Conservation (phyloP, 1,284 basidiomycete species). For the Pterulicium gracile region DNA sequence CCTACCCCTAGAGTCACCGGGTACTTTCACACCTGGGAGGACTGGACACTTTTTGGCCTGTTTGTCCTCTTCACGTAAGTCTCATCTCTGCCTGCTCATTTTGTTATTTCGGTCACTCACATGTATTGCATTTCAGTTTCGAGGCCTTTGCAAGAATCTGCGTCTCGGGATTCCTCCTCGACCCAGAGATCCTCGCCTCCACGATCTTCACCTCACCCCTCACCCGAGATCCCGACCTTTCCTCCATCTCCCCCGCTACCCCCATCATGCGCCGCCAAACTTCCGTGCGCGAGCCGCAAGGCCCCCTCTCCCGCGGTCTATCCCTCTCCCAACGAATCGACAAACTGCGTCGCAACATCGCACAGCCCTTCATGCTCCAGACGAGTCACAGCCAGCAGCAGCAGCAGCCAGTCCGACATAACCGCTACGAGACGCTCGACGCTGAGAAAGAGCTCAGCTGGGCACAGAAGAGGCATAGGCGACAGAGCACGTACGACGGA, state of each 20-base stretch:
- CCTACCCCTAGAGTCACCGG: constrained; percentile 41
- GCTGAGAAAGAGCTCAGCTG: background rate
- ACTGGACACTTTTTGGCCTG: constrained; percentile 72
- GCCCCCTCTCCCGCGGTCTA: constrained; percentile 18
- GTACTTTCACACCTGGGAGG: constrained; percentile 86
- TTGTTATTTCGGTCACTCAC: constrained; percentile 6
- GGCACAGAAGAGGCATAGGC: background rate
- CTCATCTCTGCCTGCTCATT: constrained; percentile 2
- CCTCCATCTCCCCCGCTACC: constrained; percentile 1
- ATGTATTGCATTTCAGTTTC: constrained; percentile 32
- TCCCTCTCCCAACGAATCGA: constrained; percentile 15
- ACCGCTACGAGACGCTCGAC: background rate
- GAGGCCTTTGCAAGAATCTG: constrained; percentile 87
- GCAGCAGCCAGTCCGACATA: background rate
- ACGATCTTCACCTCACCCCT: constrained; percentile 40
- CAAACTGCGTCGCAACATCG: constrained; percentile 19
- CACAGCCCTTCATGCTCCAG: constrained; percentile 22
- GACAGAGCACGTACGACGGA: background rate
- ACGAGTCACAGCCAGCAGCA: constrained; percentile 12
- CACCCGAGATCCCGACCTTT: constrained; percentile 21
- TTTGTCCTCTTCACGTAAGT: constrained; percentile 86
- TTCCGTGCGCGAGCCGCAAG: constrained; percentile 9
- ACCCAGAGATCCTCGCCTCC: constrained; percentile 65
- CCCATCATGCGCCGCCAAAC: constrained; percentile 7
- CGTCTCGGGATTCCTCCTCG: constrained; percentile 85